These are phyloP conservation scores for Crinitomyces ghanaensis DNA, from an alignment of 805 yeast genomes.

Conservation along the genomic window DNA sequence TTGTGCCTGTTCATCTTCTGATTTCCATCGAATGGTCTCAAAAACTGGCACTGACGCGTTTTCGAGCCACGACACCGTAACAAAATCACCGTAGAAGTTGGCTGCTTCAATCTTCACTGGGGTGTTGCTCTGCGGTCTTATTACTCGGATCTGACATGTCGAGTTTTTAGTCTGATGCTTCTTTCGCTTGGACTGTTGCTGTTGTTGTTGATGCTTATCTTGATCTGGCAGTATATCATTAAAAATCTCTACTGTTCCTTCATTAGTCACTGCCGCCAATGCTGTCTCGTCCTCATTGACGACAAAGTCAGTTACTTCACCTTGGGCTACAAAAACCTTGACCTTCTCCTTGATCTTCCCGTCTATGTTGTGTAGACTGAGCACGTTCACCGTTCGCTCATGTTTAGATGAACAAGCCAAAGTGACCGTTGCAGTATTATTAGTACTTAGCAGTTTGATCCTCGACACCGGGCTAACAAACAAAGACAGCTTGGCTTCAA, in stretches of 20 bases:
- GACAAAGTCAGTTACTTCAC: conserved; percentile 40
- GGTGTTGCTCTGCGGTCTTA: conserved; percentile 5
- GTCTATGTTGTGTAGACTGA: conserved; percentile 39
- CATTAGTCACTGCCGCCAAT: conserved; percentile 55
- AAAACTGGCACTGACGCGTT: conserved; percentile 23
- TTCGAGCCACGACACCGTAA: conserved; percentile 22
- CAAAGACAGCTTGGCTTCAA: conserved; percentile 54
- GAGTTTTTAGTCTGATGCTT: conserved; percentile 7
- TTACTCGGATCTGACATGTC: conserved; percentile 8
- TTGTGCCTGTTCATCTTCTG: conserved; percentile 10
- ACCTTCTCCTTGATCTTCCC: conserved; percentile 29
- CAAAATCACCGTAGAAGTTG: conserved; percentile 8
- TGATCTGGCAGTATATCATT: conserved; percentile 36
- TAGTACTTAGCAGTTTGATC: conserved; percentile 28
- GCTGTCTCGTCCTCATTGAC: conserved; percentile 17
- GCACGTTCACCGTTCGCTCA: conserved; percentile 73
- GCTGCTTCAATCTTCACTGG: conserved; percentile 11
- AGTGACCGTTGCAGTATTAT: conserved; percentile 26
- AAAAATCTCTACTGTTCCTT: conserved; percentile 65
- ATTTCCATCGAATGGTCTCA: conserved; percentile 23
- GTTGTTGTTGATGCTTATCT: conserved; percentile 1
- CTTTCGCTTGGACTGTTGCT: conserved; percentile 6
- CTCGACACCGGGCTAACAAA: conserved; percentile 59
- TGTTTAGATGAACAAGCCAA: conserved; percentile 64
- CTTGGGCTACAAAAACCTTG: conserved; percentile 57